Base-by-base conservation (phyloP, 2,329 filamentous ascomycete genomes). In the Coniochaeta pulveracea region DNA sequence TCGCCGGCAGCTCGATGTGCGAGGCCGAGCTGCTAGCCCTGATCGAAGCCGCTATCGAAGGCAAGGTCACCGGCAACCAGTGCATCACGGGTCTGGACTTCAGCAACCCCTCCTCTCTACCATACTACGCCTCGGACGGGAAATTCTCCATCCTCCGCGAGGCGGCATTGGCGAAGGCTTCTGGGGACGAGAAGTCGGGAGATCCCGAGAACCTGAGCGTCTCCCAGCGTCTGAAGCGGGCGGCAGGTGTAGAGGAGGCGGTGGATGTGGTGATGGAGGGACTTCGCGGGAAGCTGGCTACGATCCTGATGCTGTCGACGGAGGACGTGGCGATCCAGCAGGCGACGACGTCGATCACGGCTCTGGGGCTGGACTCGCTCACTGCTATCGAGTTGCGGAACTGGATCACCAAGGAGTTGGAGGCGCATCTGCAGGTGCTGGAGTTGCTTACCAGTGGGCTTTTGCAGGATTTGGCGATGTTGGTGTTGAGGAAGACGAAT, bases 11-110 rank as follows among this genome's bases (percentile, higher is more conserved):
- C 22, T 54, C 55, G 3, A 60, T 76, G 38, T 59, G 53, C 40
- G 63, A 66, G 44, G 56, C 58, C 3, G 70, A 76, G 48, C 64
- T 75, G 0, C 50, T 73, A 1, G 68, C 69, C 0, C 54, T 76
- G 1, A 50, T 75, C 1, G 62, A 58, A 2, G 61, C 65, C 0
- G 46, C 46, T 25, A 29, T 52, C 34, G 37, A 46, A 22, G 35
- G 47, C 28, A 19, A 37, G 39, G 9, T 42, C 24, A 34, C 31
- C 40, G 19, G 34, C 34, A 2, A 36, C 4, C 50, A 54, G 32
- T 44, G 39, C 27, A 27, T 53, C 11, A 54, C 51, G 2, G 51
- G 51, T 6, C 34, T 54, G 37, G 48, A 49, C 39, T 39, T 52
- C 12, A 43, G 42, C 0, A 36, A 1, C 31, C 40, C 19, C 41